Evolutionary conservation across 2,329 filamentous ascomycete species (phyloP).

Genomic region (Phyllosticta ampelicida): DNA sequence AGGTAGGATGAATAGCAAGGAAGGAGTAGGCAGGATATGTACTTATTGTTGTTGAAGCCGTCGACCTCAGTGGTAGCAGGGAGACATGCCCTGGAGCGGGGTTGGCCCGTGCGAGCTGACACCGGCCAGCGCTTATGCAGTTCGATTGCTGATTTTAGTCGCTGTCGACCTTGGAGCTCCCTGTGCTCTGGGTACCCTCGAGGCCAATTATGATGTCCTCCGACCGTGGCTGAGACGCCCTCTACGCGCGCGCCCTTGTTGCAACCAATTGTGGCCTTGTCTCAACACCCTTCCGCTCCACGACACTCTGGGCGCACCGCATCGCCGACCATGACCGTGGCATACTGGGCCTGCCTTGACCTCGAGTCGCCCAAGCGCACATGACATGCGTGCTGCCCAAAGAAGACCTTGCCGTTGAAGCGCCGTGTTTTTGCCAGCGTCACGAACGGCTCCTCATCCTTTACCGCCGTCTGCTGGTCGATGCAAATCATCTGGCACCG

Average conservation of each 20-base stretch:
- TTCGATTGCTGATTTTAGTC: conserved; percentile 15
- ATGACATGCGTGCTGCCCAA: conserved; percentile 63
- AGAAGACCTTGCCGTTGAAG: conserved; percentile 74
- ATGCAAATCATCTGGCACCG: conserved; percentile 96
- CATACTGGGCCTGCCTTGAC: conserved; percentile 21
- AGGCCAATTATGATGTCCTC: neutral
- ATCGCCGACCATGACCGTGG: conserved; percentile 30
- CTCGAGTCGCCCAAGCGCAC: conserved; percentile 18
- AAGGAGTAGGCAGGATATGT: neutral
- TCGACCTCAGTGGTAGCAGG: neutral
- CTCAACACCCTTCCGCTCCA: neutral
- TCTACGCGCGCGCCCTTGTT: neutral
- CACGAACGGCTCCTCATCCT: conserved; percentile 71
- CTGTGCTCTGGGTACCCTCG: conserved; percentile 10
- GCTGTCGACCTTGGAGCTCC: conserved; percentile 21
- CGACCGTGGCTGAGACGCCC: neutral
- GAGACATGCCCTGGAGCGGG: neutral
- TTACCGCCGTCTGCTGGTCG: conserved; percentile 66
- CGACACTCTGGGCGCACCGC: conserved; percentile 12
- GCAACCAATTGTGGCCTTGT: neutral
- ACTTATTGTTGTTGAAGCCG: neutral
- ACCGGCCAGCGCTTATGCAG: neutral
- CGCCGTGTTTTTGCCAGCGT: conserved; percentile 80
- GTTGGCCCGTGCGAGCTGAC: conserved; percentile 5
- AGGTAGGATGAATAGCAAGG: neutral